These are phyloP conservation scores for Collybia mongolica DNA, from an alignment of 768 basidiomycete genomes.

Conservation along the genomic window DNA sequence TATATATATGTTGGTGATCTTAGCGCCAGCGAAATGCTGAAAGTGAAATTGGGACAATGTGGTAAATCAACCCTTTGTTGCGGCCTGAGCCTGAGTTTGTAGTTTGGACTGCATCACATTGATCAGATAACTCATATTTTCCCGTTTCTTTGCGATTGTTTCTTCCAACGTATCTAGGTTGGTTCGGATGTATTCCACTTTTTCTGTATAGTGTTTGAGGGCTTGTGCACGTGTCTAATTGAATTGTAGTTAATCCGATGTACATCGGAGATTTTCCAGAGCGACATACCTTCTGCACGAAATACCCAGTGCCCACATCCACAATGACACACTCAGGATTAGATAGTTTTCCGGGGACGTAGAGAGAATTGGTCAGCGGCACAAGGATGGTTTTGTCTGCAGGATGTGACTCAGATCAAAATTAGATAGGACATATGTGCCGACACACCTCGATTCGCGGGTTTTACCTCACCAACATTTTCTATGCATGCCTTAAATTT, in stretches of 20 bases:
- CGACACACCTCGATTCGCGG: conserved; percentile 57
- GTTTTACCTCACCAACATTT: conserved; percentile 73
- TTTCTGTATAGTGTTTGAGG: conserved; percentile 73
- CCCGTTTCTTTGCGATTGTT: conserved; percentile 88
- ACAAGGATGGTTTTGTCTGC: conserved; percentile 87
- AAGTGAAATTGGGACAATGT: neutral
- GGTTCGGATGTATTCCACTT: conserved; percentile 76
- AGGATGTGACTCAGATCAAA: neutral
- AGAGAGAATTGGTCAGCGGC: conserved; percentile 91
- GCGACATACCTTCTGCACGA: conserved; percentile 80
- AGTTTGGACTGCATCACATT: conserved; percentile 69
- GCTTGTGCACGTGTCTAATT: conserved; percentile 81
- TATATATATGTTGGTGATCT: neutral
- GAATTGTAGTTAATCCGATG: too few relatives aligned
- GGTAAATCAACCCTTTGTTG: conserved; percentile 13
- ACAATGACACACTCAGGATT: conserved; percentile 88
- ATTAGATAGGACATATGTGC: neutral
- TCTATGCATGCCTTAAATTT: conserved; percentile 90
- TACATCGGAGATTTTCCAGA: too few relatives aligned
- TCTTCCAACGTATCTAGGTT: conserved; percentile 88
- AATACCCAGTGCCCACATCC: conserved; percentile 96
- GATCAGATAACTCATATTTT: conserved; percentile 76
- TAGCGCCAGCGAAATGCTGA: neutral
- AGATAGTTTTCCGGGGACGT: conserved; percentile 87
- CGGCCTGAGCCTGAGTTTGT: conserved; percentile 27